Conservation (phyloP, 1,139 yeast genomes). For the Geotrichum fermentans region DNA sequence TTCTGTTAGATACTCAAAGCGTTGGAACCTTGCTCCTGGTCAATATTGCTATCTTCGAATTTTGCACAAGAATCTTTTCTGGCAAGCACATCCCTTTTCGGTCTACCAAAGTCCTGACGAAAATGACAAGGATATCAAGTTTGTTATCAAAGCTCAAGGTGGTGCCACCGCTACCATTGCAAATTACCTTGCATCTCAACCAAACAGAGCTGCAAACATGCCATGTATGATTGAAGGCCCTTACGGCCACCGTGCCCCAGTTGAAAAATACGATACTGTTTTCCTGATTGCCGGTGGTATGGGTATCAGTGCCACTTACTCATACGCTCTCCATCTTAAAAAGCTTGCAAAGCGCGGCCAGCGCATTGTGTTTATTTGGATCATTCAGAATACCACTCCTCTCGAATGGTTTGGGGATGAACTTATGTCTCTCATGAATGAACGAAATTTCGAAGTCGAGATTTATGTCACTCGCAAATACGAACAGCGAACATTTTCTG, state of each 20-base stretch:
- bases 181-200: conserved; percentile 24
- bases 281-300: conserved; percentile 61
- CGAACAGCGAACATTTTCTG: conserved; percentile 2
- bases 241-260: conserved; percentile 48
- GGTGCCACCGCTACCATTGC: conserved; percentile 30
- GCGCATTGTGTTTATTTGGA: conserved; percentile 47
- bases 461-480: conserved; percentile 21
- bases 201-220: conserved; percentile 23
- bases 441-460: conserved; percentile 17
- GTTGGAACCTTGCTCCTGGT: conserved; percentile 51
- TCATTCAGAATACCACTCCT: conserved; percentile 44
- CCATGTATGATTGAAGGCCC: conserved; percentile 53
- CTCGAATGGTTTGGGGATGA: conserved; percentile 45
- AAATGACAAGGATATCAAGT: conserved; percentile 28
- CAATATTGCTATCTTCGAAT: conserved; percentile 57
- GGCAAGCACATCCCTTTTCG: conserved; percentile 70
- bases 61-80: conserved; percentile 38
- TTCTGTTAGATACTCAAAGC: conserved; percentile 28
- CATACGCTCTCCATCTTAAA: conserved; percentile 24
- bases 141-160: conserved; percentile 34
- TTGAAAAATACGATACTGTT: conserved; percentile 47
- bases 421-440: conserved; percentile 16
- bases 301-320: conserved; percentile 53
- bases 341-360: conserved; percentile 29
- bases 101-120: conserved; percentile 35